Base-by-base conservation (phyloP, 1,139 yeast genomes). In the Blastobotrys petasosporus region DNA sequence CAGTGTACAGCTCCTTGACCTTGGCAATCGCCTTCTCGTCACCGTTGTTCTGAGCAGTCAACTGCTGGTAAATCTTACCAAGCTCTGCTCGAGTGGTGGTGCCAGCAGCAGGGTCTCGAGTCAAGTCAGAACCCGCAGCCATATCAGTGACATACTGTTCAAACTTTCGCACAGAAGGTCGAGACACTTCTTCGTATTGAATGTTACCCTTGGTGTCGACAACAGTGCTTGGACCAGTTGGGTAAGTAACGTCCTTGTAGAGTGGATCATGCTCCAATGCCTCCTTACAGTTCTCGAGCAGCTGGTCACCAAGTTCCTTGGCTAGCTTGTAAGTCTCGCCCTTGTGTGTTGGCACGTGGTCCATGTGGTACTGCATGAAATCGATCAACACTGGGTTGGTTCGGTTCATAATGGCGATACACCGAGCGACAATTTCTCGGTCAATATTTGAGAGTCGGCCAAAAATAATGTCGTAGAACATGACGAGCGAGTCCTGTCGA, bases 371-470 rank as follows among this genome's bases (percentile, higher is more conserved):
- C 70, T 92, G 96, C 97, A 92, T 92, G 66, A 90, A 88, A 64
- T 88, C 92, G 60, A 92, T 85, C 64, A 92, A 77, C 41, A 95
- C 81, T 53, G 95, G 96, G 69, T 87, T 88, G 39, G 97, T 81
- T 70, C 97, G 82, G 78, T 92, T 92, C 97, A 92, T 90, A 66
- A 92, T 86, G 68, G 88, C 88, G 62, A 92, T 90, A 69, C 98
- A 94, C 67, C 90, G 95, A 56, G 90, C 80, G 51, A 92, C 95
- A 54, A 94, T 88, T 72, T 92, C 97, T 67, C 98, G 82, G 66
- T 92, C 97, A 55, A 92, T 84, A 50, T 87, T 82, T 41, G 82
- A 80, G 58, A 92, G 77, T 56, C 86, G 83, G 63, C 98, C 98
- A 67, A 92, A 94, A 60, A 92, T 87, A 60, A 92, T 87, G 69